These are phyloP conservation scores for Boletus rubroflammeus DNA, from an alignment of 768 basidiomycete genomes.

Conservation along the genomic window DNA sequence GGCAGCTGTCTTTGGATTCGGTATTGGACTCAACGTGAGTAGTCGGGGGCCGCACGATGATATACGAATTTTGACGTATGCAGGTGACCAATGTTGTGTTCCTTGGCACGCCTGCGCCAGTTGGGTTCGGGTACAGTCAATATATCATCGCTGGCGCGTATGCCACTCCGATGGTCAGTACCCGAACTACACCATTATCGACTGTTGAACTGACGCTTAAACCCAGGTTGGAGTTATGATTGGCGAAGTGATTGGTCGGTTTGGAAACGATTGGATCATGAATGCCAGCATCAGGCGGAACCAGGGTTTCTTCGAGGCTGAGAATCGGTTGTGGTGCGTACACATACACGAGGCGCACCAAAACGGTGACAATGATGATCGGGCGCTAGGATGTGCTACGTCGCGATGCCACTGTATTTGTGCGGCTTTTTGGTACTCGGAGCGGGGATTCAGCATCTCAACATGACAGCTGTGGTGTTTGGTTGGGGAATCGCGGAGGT, in stretches of 20 bases:
- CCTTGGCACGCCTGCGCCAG: constrained; percentile 42
- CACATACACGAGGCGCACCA: neutral
- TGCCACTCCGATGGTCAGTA: constrained; percentile 42
- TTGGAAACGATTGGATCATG: constrained; percentile 49
- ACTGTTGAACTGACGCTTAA: neutral
- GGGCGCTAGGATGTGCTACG: constrained; percentile 33
- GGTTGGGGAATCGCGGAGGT: constrained; percentile 44
- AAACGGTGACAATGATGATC: neutral
- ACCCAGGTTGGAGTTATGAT: constrained; percentile 44
- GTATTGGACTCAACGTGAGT: constrained; percentile 43
- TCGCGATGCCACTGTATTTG: constrained; percentile 39
- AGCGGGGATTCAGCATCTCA: constrained; percentile 33
- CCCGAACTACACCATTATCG: neutral
- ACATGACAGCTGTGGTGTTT: constrained; percentile 32
- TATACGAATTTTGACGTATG: neutral
- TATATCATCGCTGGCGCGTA: constrained; percentile 41
- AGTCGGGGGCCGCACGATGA: neutral
- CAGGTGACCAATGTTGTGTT: constrained; percentile 57
- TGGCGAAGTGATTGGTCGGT: constrained; percentile 51
- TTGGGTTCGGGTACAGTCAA: constrained; percentile 45
- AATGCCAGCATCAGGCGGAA: constrained; percentile 41
- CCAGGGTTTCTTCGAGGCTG: constrained; percentile 51
- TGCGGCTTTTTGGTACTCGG: constrained; percentile 43
- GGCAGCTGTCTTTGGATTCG: constrained; percentile 47
- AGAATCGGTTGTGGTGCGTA: constrained; percentile 41